These are phyloP conservation scores for Buxus sempervirens DNA, from an alignment of 164 flowering plant species.

Conservation along the genomic window DNA sequence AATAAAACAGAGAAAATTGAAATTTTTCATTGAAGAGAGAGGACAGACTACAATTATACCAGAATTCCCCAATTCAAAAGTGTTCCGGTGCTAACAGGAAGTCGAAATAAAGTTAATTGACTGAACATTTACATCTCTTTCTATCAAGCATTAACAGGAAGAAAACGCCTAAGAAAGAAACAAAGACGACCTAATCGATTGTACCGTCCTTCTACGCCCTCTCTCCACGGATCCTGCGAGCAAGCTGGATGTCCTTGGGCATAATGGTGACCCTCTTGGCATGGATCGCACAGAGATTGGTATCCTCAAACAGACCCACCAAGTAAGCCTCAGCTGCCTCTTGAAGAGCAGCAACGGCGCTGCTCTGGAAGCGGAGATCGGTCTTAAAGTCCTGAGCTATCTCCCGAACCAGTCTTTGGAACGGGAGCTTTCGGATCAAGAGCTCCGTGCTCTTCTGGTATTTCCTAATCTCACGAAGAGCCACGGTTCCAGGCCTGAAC, in stretches of 20 bases:
- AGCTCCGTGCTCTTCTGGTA: slow-evolving; percentile 22
- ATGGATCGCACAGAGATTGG: slow-evolving; percentile 14
- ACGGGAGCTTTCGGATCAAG: slow-evolving; percentile 9
- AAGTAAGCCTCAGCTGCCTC: not conserved
- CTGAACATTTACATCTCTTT: not conserved
- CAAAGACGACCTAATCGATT: too few species aligned
- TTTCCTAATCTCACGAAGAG: slow-evolving; percentile 21
- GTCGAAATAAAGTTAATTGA: not conserved
- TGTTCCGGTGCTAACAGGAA: not conserved
- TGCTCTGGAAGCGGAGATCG: slow-evolving; percentile 20
- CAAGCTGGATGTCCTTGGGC: slow-evolving; percentile 17
- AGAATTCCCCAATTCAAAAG: too few species aligned
- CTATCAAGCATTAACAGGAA: not conserved
- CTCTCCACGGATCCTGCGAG: slow-evolving; percentile 13
- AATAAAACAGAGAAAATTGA: not conserved
- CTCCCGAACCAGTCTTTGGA: slow-evolving; percentile 23
- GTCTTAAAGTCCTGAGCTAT: slow-evolving; percentile 17
- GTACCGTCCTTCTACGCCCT: not conserved
- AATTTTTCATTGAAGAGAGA: not conserved
- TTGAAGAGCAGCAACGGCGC: slow-evolving; percentile 21
- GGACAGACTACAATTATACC: not conserved
- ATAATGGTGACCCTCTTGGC: slow-evolving; percentile 16
- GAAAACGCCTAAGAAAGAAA: too few species aligned
- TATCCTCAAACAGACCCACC: not conserved
- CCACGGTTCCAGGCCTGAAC: slow-evolving; percentile 5